Conservation (phyloP, 441 rosid genomes). For the Populus hybrid region DNA sequence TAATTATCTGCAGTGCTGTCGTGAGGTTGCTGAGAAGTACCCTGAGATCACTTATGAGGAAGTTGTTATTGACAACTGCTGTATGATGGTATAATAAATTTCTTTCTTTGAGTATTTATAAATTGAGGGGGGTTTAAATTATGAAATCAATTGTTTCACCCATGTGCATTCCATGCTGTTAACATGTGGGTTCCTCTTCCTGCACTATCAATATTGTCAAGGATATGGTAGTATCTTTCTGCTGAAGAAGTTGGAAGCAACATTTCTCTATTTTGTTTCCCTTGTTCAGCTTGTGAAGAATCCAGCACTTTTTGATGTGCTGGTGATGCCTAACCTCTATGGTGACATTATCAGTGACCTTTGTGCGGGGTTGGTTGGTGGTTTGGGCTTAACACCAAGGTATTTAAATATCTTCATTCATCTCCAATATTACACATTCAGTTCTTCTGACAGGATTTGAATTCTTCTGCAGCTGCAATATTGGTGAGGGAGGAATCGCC, state of each 20-base stretch:
- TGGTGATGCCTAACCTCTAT: constrained; percentile 99
- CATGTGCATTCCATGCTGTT: not conserved
- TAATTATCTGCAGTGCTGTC: constrained; percentile 67
- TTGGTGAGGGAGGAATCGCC: constrained; percentile 95
- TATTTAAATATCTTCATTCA: constrained; percentile 21
- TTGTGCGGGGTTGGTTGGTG: constrained; percentile 94
- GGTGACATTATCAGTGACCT: constrained; percentile 99
- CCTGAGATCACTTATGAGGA: constrained; percentile 94
- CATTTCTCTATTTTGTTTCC: constrained; percentile 17
- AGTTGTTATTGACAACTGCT: constrained; percentile 98
- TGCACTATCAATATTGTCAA: not conserved
- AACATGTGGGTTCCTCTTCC: not conserved
- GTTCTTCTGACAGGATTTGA: constrained; percentile 18
- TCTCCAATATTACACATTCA: constrained; percentile 2
- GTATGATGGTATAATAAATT: constrained; percentile 80
- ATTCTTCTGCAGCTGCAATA: constrained; percentile 69
- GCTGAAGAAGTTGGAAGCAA: not conserved
- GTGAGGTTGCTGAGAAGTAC: constrained; percentile 91
- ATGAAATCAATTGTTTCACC: not conserved
- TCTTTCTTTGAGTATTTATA: constrained; percentile 6
- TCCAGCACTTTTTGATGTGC: constrained; percentile 88
- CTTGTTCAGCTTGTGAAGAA: constrained; percentile 85
- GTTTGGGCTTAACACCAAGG: constrained; percentile 98
- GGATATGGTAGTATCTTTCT: not conserved
- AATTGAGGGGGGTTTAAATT: not conserved